phyloP scores from a whole-genome alignment of 2,329 filamentous ascomycete genomes.

The Pyricularia pennisetigena region DNA sequence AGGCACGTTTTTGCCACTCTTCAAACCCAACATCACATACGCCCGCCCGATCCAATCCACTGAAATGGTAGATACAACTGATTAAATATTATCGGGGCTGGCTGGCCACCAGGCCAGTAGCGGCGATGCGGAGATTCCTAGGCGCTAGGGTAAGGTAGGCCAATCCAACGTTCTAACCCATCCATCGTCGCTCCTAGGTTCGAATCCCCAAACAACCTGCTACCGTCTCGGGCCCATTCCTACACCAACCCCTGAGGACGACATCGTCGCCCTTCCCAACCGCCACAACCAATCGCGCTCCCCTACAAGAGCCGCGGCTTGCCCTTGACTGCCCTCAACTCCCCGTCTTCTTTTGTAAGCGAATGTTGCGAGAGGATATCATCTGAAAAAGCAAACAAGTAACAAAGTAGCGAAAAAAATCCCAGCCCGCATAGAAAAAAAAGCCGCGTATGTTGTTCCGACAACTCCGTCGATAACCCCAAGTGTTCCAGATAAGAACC shows the following conservation, averaged over 20 bases:
- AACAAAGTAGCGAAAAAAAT: neutral
- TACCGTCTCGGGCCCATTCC: neutral
- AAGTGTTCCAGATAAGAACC: neutral
- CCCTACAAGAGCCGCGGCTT: neutral
- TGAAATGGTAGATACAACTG: slow-evolving; percentile 4
- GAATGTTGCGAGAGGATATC: slow-evolving; percentile 31
- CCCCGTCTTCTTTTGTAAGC: slow-evolving; percentile 22
- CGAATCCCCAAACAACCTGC: neutral
- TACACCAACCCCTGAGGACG: neutral
- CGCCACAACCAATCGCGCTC: neutral
- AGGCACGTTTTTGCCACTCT: neutral
- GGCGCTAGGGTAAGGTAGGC: neutral
- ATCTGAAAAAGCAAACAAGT: slow-evolving; percentile 12
- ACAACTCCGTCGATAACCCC: slow-evolving; percentile 28
- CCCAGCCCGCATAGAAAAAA: slow-evolving; percentile 20
- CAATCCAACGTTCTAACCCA: neutral
- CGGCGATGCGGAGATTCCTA: neutral
- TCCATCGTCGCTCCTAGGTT: neutral
- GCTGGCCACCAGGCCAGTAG: neutral
- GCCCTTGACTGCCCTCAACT: neutral
- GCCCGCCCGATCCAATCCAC: neutral
- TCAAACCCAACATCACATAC: neutral
- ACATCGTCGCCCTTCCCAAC: neutral
- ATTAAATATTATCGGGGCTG: slow-evolving; percentile 6
- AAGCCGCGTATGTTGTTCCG: slow-evolving; percentile 22